Base-by-base conservation (phyloP, 1,284 basidiomycete species). In the Ganoderma multipileum region DNA sequence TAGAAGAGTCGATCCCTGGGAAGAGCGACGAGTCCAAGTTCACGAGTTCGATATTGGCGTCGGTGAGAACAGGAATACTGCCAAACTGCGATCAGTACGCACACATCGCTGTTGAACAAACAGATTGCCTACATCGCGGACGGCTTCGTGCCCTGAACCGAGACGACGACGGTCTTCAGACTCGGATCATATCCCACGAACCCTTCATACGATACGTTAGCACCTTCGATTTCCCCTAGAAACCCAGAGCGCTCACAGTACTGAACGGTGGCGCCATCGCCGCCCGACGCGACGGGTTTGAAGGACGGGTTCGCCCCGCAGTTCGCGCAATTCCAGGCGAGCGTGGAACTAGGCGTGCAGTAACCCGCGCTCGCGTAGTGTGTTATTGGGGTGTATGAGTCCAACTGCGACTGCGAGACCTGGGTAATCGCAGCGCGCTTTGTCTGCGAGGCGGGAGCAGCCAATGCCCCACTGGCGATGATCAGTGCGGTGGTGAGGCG, bases 251-350 rank as follows among this genome's bases (percentile, higher is more conserved):
- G 74, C 83, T 76, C 65, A 84, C 84, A 86, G 64, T 77, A 89
- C 73, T 90, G 90, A 1, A 83, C 77, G 4, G 52, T 59, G 16
- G 72, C 68, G 1, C 89, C 89, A 71, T 92, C 84, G 1, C 90
- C 91, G 28, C 91, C 91, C 0, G 89, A 83, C 9, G 89, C 89
- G 6, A 87, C 77, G 1, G 89, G 87, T 18, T 82, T 61, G 74
- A 91, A 92, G 5, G 75, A 79, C 1, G 86, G 74, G 72, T 88
- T 90, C 8, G 83, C 85, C 36, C 83, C 65, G 73, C 90, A 92
- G 67, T 74, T 72, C 41, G 72, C 90, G 77, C 90, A 91, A 50
- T 76, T 78, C 90, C 90, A 92, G 11, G 81, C 77, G 30, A 83
- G 71, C 8, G 86, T 88, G 36, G 74, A 68, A 0, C 80, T 72